These are phyloP conservation scores for Liquidambar formosana DNA, from an alignment of 164 flowering plant species.

Conservation along the genomic window DNA sequence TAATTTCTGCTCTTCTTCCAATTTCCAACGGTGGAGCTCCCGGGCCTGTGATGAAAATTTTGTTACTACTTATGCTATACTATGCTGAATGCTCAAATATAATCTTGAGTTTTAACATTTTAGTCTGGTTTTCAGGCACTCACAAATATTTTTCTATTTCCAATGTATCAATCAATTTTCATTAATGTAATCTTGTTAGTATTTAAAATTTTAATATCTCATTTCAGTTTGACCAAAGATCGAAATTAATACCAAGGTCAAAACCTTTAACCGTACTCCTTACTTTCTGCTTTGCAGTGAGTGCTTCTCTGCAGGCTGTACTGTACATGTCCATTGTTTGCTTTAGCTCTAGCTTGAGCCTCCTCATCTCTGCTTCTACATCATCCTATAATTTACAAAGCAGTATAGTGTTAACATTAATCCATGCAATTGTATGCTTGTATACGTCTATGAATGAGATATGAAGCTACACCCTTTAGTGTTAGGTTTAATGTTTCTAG, in stretches of 20 bases:
- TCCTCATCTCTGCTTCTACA: slow-evolving; percentile 68
- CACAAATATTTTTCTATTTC: no score
- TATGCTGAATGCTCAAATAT: no score
- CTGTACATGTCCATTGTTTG: slow-evolving; percentile 82
- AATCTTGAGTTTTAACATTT: no score
- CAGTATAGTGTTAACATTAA: not conserved
- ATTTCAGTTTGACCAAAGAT: not conserved
- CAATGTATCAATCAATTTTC: no score
- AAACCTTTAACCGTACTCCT: not conserved
- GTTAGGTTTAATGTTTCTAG: no score
- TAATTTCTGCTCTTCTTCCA: no score
- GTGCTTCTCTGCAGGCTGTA: slow-evolving; percentile 73
- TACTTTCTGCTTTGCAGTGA: slow-evolving; percentile 68
- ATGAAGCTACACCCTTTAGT: not conserved
- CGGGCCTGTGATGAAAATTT: no score
- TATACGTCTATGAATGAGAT: not conserved
- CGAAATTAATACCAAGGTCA: not conserved
- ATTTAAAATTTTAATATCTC: not conserved
- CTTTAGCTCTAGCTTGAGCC: slow-evolving; percentile 64
- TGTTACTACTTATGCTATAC: no score
- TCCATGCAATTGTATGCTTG: not conserved
- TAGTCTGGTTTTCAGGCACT: no score
- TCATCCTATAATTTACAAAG: slow-evolving; percentile 42
- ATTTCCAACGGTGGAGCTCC: no score
- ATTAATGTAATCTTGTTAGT: no score